A percentile compares a stretch with the other conserved stretches of the same genome.
Evolutionary conservation across 768 basidiomycete genomes (phyloP).

Genomic region (Boletus huronensis): DNA sequence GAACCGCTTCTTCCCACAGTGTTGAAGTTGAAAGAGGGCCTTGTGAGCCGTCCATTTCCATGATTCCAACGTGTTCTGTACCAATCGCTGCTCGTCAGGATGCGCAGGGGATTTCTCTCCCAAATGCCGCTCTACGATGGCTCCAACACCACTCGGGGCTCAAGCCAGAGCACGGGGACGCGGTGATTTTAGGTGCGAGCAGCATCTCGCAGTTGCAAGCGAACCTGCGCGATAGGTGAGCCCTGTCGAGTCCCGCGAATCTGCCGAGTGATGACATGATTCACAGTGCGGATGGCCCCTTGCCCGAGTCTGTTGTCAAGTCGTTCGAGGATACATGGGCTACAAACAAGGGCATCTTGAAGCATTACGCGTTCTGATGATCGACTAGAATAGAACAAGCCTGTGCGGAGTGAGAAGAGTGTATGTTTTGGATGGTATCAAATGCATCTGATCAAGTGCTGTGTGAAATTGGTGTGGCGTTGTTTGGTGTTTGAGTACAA

Average conservation of each 20-base stretch:
- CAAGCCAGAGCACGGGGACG: background rate
- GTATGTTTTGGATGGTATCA: background rate
- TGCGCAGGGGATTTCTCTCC: background rate
- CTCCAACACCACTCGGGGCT: background rate
- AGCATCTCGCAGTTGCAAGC: background rate
- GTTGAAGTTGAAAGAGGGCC: conserved; percentile 2
- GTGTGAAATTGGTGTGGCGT: conserved; percentile 18
- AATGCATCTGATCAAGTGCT: background rate
- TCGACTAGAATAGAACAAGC: background rate
- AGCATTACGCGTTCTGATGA: background rate
- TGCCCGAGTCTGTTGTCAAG: background rate
- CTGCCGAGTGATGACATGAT: background rate
- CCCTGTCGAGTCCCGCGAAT: background rate
- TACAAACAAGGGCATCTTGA: background rate
- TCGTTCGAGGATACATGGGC: background rate
- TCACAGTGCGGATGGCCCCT: background rate
- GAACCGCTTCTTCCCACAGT: background rate
- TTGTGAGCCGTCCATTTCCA: background rate
- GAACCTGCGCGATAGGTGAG: background rate
- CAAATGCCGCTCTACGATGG: background rate
- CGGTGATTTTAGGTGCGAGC: background rate
- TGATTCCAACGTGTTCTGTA: too few relatives aligned
- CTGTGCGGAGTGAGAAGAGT: background rate
- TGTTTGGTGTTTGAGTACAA: conserved; percentile 24
- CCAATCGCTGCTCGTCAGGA: background rate